Percentiles rank a stretch among this genome's conserved stretches.
These are phyloP conservation scores for Exophiala oligosperma DNA, from an alignment of 2,329 filamentous ascomycete species.

Conservation along the genomic window DNA sequence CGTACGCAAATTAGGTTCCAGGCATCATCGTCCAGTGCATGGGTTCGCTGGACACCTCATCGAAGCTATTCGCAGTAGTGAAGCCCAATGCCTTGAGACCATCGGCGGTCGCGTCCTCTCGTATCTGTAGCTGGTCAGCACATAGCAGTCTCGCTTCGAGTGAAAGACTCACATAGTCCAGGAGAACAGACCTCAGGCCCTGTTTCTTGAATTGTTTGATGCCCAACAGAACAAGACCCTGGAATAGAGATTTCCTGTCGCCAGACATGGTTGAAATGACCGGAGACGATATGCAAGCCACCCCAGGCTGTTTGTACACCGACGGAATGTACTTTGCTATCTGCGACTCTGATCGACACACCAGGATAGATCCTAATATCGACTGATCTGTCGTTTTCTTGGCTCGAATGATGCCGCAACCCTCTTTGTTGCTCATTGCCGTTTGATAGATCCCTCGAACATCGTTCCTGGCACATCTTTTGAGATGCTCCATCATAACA, in stretches of 20 bases:
- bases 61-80: constrained; percentile 73
- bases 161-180: constrained; percentile 71
- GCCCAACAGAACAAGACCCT: constrained; percentile 77
- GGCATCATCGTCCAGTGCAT: constrained; percentile 59
- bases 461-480: constrained; percentile 71
- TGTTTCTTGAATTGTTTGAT: constrained; percentile 80
- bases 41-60: constrained; percentile 73
- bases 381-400: constrained; percentile 67
- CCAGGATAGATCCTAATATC: constrained; percentile 76
- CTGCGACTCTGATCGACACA: constrained; percentile 70
- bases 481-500: constrained; percentile 72
- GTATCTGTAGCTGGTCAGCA: constrained; percentile 52
- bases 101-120: constrained; percentile 71
- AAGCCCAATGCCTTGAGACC: constrained; percentile 78
- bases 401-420: constrained; percentile 80
- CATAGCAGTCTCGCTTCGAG: neutral
- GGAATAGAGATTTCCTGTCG: constrained; percentile 70
- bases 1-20: constrained; percentile 6
- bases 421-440: constrained; percentile 68
- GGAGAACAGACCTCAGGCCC: constrained; percentile 68
- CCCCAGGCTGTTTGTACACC: constrained; percentile 57
- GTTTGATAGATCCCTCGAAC: constrained; percentile 77
- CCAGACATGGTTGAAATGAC: constrained; percentile 69
- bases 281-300: constrained; percentile 78
- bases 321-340: constrained; percentile 70